phyloP scores from a whole-genome alignment of 176 grass and related monocot genomes.

The Puya raimondii region DNA sequence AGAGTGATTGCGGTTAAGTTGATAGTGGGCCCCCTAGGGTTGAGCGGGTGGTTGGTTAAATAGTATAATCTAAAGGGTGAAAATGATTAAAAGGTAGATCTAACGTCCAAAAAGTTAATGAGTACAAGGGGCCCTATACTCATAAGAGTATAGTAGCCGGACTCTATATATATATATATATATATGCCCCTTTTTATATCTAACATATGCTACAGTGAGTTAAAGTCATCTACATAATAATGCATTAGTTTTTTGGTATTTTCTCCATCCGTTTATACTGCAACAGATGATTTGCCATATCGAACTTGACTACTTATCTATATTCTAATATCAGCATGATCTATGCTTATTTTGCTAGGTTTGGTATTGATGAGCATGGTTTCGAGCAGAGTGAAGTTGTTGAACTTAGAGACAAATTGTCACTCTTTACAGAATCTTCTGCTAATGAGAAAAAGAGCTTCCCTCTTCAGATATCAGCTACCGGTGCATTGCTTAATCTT shows the following conservation, averaged over 20 bases:
- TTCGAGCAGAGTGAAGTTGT: slow-evolving; percentile 38
- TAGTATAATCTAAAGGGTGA: too few species aligned
- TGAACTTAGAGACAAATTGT: slow-evolving; percentile 49
- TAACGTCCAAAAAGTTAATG: too few species aligned
- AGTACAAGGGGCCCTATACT: too few species aligned
- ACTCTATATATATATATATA: too few species aligned
- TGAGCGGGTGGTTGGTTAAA: too few species aligned
- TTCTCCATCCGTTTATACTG: background rate
- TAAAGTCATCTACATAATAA: too few species aligned
- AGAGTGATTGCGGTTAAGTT: too few species aligned
- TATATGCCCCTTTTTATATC: too few species aligned
- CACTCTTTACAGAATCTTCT: slow-evolving; percentile 27
- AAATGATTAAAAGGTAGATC: too few species aligned
- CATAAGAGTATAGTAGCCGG: too few species aligned
- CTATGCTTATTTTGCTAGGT: slow-evolving; percentile 34
- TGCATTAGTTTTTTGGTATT: background rate
- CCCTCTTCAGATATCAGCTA: slow-evolving; percentile 49
- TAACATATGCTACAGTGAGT: too few species aligned
- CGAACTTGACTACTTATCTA: background rate
- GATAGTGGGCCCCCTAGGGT: too few species aligned
- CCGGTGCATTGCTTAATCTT: slow-evolving; percentile 54
- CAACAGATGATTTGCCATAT: background rate
- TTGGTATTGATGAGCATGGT: slow-evolving; percentile 45
- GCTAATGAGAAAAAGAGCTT: slow-evolving; percentile 28
- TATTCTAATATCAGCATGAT: background rate